Evolutionary conservation across 768 basidiomycete species (phyloP), one percentile per base, ranked within the genome.

Genomic region (Clavaria fumosa): DNA sequence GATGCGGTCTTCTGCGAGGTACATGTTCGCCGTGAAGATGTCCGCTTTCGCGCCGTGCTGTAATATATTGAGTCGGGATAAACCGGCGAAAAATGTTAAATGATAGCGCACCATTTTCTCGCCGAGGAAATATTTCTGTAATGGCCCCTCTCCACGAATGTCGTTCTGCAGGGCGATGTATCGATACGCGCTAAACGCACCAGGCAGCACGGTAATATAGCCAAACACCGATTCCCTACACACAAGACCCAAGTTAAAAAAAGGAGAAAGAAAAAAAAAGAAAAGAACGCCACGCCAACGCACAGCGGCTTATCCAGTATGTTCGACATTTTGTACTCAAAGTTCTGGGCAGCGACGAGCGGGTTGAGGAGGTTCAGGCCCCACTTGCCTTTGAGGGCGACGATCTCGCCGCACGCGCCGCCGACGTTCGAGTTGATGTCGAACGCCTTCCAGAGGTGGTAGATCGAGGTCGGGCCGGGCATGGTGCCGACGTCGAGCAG

Each of bases 21-120:
- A 96, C 88, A 93, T 93, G 52, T 93, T 93, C 18, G 89, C 84
- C 4, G 86, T 90, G 58, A 91, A 91, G 42, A 93, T 89, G 51
- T 88, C 86, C 1, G 82, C 81, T 10, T 74, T 81, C 3, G 80
- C 75, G 21, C 81, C 83, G 43, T 84, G 83, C 74, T 75, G 38
- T 3, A 23, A 40, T 4, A 15, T 31, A n/a, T 23, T 27, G 9
- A 34, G 19, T 24, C 7, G 37, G 10, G 4, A 38, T n/a, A n/a
- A 7, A 35, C 14, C 28, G 5, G 10, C 15, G 7, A 21, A 34
- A 3, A 10, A 46, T 44, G 38, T 15, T 15, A 37, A 10, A 14
- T 19, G 12, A 4, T 20, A 14, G 39, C 65, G 23, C 39, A 75
- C 75, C 78, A 95, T 80, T 50, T 78, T 88, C 65, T 99, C 95